These are phyloP conservation scores for Talaromyces adpressus DNA, from an alignment of 495 filamentous ascomycete species.

Conservation along the genomic window DNA sequence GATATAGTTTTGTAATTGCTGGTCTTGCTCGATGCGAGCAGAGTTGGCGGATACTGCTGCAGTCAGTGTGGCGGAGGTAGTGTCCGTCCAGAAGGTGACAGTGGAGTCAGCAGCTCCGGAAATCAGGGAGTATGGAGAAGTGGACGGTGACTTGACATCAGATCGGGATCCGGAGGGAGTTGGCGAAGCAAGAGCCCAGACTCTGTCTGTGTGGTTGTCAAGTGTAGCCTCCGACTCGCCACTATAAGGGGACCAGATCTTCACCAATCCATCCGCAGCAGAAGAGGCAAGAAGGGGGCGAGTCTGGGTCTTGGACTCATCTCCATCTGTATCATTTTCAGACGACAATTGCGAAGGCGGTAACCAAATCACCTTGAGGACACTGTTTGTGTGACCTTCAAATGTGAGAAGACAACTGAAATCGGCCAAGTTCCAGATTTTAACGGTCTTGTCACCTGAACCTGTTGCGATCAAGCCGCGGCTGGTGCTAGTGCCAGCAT, in stretches of 20 bases:
- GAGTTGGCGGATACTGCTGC: conserved; percentile 62
- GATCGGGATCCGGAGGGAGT: conserved; percentile 39
- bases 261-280: conserved; percentile 92
- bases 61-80: conserved; percentile 69
- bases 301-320: conserved; percentile 21
- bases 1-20: conserved; percentile 86
- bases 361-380: conserved; percentile 90
- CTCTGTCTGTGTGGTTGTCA: conserved; percentile 92
- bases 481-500: conserved; percentile 49
- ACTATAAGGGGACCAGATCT: conserved; percentile 76
- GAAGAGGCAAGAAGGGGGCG: conserved; percentile 69
- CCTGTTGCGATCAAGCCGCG: conserved; percentile 80
- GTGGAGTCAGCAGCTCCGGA: conserved; percentile 86
- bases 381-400: conserved; percentile 92
- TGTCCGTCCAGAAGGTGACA: conserved; percentile 93
- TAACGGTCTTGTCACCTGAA: conserved; percentile 90
- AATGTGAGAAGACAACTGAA: conserved; percentile 91
- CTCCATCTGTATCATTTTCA: conserved; percentile 33
- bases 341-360: conserved; percentile 47
- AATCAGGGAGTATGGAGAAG: conserved; percentile 53
- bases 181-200: conserved; percentile 78
- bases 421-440: conserved; percentile 89
- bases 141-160: conserved; percentile 27
- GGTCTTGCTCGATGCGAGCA: conserved; percentile 83
- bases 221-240: conserved; percentile 84